These are phyloP conservation scores for Cenchrus purpureus DNA, from an alignment of 176 grass and related monocot genomes.

Conservation along the genomic window DNA sequence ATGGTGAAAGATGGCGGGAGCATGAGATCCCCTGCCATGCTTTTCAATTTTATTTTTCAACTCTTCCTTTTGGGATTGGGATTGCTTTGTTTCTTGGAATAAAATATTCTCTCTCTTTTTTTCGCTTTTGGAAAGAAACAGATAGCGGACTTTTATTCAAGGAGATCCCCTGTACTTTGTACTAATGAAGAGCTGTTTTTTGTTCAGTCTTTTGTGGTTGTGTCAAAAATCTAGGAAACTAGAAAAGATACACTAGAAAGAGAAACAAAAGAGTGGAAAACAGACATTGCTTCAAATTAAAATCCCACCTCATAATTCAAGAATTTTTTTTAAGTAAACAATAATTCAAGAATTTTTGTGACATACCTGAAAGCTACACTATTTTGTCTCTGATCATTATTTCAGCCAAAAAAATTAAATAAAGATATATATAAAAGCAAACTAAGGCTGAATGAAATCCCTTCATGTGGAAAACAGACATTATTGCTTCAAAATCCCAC, in stretches of 20 bases:
- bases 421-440: too few relatives aligned
- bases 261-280: not conserved
- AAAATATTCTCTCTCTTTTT: not conserved
- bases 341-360: not conserved
- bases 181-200: not conserved
- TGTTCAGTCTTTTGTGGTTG: too few relatives aligned
- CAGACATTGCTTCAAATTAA: not conserved
- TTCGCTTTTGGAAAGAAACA: not conserved
- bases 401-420: too few relatives aligned
- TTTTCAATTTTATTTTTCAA: not conserved
- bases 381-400: too few relatives aligned
- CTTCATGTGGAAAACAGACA: not conserved
- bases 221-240: not conserved
- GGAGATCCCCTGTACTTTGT: not conserved
- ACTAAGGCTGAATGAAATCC: too few relatives aligned
- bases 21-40: slow-evolving; percentile 2
- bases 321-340: not conserved
- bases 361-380: not conserved
- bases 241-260: not conserved
- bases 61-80: not conserved
- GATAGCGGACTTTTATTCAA: not conserved
- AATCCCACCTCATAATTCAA: not conserved
- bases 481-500: not conserved
- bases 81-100: slow-evolving; percentile 13
- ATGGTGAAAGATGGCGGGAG: slow-evolving; percentile 12